Evolutionary conservation across 495 filamentous ascomycete genomes (phyloP).

Genomic region (Tuber indicum): DNA sequence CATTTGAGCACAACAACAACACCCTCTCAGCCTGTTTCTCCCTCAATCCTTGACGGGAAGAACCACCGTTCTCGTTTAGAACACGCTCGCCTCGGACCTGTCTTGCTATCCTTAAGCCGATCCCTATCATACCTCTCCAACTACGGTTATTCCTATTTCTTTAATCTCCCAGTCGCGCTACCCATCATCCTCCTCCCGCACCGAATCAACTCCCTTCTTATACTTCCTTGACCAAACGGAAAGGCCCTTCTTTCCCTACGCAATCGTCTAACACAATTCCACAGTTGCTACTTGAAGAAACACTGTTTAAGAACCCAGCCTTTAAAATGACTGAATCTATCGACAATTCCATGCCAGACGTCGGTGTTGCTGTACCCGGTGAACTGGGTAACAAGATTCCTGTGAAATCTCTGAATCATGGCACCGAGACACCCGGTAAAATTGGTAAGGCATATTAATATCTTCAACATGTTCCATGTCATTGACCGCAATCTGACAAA

Average conservation of each 20-base stretch:
- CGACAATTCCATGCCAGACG: not conserved
- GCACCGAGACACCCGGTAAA: not conserved
- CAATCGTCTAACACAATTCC: not conserved
- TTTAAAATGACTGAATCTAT: not conserved
- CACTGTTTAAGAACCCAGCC: not conserved
- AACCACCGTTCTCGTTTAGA: not conserved
- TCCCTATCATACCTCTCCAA: not conserved
- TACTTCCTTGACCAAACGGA: not conserved
- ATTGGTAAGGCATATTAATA: not conserved
- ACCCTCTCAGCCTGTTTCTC: not conserved
- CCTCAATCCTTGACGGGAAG: not conserved
- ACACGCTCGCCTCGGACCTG: not conserved
- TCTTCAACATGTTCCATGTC: not conserved
- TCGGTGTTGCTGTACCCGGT: not conserved
- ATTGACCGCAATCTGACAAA: not conserved
- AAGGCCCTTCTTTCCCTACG: not conserved
- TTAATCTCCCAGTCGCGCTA: not conserved
- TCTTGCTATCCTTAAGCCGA: not conserved
- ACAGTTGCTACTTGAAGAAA: not conserved
- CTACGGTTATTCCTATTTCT: not conserved
- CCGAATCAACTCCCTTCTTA: not conserved
- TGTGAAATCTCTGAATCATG: not conserved
- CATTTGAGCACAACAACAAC: not conserved
- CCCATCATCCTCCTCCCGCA: not conserved
- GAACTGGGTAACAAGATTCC: not conserved